These are phyloP conservation scores for Kalanchoe fedtschenkoi DNA, from an alignment of 164 flowering plant species.

Conservation along the genomic window DNA sequence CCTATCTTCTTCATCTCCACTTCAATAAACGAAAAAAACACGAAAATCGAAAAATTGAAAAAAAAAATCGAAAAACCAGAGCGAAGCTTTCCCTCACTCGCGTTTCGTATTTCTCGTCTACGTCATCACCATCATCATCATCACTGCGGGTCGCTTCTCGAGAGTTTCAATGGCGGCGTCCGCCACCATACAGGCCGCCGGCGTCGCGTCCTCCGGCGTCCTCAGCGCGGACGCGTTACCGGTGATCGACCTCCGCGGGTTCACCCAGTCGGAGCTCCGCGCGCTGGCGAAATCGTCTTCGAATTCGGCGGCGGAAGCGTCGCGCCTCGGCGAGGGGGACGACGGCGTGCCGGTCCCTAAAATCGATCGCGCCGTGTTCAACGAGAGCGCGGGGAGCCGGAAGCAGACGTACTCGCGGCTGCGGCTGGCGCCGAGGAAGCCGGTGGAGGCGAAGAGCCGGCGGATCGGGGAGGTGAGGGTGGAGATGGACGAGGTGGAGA, in stretches of 20 bases:
- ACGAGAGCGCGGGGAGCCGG: constrained; percentile 81
- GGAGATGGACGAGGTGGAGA: constrained; percentile 21
- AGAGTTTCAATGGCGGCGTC: constrained; percentile 10
- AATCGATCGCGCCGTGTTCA: constrained; percentile 78
- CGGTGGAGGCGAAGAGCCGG: constrained; percentile 14
- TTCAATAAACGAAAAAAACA: constrained; percentile 3
- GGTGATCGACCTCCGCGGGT: constrained; percentile 54
- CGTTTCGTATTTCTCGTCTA: too few relatives aligned
- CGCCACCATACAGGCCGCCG: too few relatives aligned
- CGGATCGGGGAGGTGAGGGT: constrained; percentile 3
- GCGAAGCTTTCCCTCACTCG: background rate
- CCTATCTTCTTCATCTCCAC: too few relatives aligned
- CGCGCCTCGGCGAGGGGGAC: constrained; percentile 33
- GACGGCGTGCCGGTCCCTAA: constrained; percentile 26
- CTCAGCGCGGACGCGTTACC: constrained; percentile 43
- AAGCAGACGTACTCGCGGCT: constrained; percentile 82
- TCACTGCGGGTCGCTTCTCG: too few relatives aligned
- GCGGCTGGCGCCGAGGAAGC: constrained; percentile 53
- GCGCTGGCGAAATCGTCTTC: constrained; percentile 46
- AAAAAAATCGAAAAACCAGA: background rate
- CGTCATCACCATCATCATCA: too few relatives aligned
- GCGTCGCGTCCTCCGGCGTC: too few relatives aligned
- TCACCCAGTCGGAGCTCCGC: constrained; percentile 70
- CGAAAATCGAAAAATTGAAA: too few relatives aligned
- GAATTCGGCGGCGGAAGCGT: constrained; percentile 15